Evolutionary conservation across 2,329 filamentous ascomycete genomes (phyloP).

Genomic region (Cytospora mali): DNA sequence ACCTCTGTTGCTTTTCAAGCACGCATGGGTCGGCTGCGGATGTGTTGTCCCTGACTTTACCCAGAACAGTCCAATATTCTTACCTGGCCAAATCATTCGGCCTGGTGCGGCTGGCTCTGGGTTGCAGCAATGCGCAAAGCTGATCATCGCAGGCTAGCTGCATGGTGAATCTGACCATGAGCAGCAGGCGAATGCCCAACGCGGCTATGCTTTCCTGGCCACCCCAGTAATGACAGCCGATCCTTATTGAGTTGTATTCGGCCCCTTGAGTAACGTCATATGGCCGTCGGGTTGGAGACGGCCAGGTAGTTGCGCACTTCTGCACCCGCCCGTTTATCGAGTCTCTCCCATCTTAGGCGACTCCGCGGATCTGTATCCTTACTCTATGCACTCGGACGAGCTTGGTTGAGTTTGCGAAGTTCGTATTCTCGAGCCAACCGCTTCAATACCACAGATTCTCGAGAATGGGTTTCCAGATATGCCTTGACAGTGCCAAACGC

Average conservation of each 20-base stretch:
- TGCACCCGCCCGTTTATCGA: too few relatives aligned
- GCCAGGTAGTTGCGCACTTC: too few relatives aligned
- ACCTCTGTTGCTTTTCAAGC: background rate
- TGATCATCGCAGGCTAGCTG: background rate
- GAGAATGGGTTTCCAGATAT: slow-evolving; percentile 4
- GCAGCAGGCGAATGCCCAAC: background rate
- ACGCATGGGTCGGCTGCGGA: background rate
- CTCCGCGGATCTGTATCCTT: background rate
- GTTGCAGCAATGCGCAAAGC: background rate
- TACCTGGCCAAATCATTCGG: background rate
- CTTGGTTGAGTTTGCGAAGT: slow-evolving; percentile 10
- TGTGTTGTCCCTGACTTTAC: background rate
- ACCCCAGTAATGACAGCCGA: background rate
- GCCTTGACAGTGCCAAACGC: background rate
- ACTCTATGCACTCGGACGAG: background rate
- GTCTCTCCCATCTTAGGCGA: background rate
- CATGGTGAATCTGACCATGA: background rate
- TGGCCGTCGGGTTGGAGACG: background rate
- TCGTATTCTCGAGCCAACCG: background rate
- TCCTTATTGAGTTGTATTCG: background rate
- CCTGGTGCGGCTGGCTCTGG: background rate
- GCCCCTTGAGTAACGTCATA: background rate
- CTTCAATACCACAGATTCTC: background rate
- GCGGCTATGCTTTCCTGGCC: background rate
- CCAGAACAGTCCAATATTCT: background rate